Evolutionary conservation across 2,329 filamentous ascomycete genomes (phyloP).

Genomic region (Arachnopeziza araneosa): DNA sequence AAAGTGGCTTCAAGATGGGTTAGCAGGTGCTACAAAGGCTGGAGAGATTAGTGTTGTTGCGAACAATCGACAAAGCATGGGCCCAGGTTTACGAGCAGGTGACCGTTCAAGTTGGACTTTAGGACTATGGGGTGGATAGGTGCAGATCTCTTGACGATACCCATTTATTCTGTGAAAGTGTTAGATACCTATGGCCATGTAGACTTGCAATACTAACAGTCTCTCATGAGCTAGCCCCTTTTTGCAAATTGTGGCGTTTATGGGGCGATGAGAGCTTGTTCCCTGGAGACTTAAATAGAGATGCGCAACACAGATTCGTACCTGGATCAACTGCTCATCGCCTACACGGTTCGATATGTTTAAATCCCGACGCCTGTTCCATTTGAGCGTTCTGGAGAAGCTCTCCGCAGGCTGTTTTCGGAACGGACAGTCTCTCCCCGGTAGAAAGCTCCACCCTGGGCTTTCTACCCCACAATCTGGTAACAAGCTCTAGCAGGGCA

Average conservation of each 20-base stretch:
- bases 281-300: too few relatives aligned
- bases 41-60: conserved; percentile 50
- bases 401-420: too few relatives aligned
- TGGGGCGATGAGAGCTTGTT: too few relatives aligned
- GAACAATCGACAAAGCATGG: conserved; percentile 60
- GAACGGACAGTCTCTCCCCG: too few relatives aligned
- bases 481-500: too few relatives aligned
- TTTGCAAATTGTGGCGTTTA: background rate
- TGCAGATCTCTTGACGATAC: background rate
- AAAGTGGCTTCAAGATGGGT: conserved; percentile 62
- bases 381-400: too few relatives aligned
- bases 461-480: too few relatives aligned
- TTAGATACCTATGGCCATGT: background rate
- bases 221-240: background rate
- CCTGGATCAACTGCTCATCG: too few relatives aligned
- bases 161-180: background rate
- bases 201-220: background rate
- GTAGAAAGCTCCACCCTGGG: too few relatives aligned
- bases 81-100: conserved; percentile 40
- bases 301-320: too few relatives aligned
- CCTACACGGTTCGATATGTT: too few relatives aligned
- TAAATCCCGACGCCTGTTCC: too few relatives aligned
- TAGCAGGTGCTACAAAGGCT: conserved; percentile 53
- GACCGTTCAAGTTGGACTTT: conserved; percentile 51
- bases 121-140: conserved; percentile 51